Conservation (phyloP, 176 grass and related monocot genomes). For the Guadua angustifolia region DNA sequence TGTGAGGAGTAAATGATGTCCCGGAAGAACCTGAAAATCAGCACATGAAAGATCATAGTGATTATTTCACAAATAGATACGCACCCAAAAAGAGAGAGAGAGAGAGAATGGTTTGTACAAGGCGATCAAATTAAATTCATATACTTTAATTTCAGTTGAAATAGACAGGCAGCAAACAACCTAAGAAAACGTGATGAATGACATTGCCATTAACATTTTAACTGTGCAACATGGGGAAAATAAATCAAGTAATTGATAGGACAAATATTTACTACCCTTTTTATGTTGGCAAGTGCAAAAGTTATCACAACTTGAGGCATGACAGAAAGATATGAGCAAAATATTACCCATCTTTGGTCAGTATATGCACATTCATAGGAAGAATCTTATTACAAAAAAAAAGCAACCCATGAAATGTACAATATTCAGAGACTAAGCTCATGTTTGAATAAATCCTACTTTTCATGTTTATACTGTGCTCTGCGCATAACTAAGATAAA, state of each 20-base stretch:
- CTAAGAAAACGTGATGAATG: background rate
- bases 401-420: background rate
- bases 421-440: slow-evolving; percentile 47
- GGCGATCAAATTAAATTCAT: background rate
- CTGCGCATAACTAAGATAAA: slow-evolving; percentile 16
- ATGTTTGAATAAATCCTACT: slow-evolving; percentile 9
- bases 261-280: background rate
- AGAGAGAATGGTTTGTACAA: background rate
- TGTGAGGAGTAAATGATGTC: slow-evolving; percentile 96
- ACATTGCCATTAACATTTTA: background rate
- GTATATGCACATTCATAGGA: background rate
- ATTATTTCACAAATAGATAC: background rate
- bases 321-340: background rate
- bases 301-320: background rate
- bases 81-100: background rate
- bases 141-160: background rate
- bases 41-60: background rate
- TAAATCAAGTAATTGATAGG: slow-evolving; percentile 19
- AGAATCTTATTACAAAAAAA: background rate
- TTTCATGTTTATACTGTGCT: slow-evolving; percentile 19
- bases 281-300: slow-evolving; percentile 11
- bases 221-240: background rate
- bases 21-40: slow-evolving; percentile 75
- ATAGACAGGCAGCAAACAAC: background rate
- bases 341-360: background rate